phyloP scores from a whole-genome alignment of 805 yeast genomes.

The Tetrapisispora nanseiensis region DNA sequence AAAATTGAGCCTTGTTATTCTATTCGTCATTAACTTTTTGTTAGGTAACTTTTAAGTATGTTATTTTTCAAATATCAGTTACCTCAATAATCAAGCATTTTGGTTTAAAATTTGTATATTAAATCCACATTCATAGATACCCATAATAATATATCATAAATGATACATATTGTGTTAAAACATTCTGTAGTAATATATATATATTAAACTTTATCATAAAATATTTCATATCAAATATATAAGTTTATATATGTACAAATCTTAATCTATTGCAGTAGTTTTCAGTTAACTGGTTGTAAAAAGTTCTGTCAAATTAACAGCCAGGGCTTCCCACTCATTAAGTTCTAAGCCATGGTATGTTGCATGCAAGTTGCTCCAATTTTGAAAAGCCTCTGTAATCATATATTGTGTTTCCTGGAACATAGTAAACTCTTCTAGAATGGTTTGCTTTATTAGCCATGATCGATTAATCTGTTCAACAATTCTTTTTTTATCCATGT shows the following conservation, averaged over 20 bases:
- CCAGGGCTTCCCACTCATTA: conserved; percentile 43
- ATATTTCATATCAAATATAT: too few relatives aligned
- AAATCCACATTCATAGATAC: background rate
- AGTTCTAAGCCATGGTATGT: conserved; percentile 47
- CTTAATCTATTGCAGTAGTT: background rate
- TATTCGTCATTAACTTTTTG: conserved; percentile 2
- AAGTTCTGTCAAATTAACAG: conserved; percentile 37
- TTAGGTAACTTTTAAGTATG: conserved; percentile 3
- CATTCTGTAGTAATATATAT: too few relatives aligned
- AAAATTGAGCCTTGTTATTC: background rate
- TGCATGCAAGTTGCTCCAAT: conserved; percentile 59
- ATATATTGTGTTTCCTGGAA: conserved; percentile 80
- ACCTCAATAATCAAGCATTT: background rate
- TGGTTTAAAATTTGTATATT: background rate
- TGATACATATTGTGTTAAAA: too few relatives aligned
- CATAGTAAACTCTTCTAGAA: conserved; percentile 62
- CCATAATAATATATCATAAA: background rate
- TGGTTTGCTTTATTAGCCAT: conserved; percentile 73
- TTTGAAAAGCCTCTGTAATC: conserved; percentile 57
- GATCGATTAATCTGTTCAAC: conserved; percentile 58
- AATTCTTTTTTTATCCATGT: conserved; percentile 50
- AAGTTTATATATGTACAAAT: background rate
- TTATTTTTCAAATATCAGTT: too few relatives aligned
- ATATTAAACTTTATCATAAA: too few relatives aligned
- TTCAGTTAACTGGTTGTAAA: conserved; percentile 29